Evolutionary conservation across 2,329 filamentous ascomycete genomes (phyloP).

Genomic region (Alternaria sp.): DNA sequence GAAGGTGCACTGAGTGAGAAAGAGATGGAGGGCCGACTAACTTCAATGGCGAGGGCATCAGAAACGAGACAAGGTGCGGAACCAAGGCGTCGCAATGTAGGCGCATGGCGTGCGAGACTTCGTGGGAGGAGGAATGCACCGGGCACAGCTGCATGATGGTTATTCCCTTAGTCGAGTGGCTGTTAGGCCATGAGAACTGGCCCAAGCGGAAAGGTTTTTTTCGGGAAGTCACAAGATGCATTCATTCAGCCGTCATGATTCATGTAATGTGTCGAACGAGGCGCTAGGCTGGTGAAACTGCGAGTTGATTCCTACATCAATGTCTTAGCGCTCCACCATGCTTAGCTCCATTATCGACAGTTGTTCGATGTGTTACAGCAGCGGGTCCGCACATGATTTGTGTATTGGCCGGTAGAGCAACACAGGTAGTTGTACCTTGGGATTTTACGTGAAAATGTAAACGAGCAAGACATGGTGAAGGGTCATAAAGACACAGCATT

Average conservation of each 20-base stretch:
- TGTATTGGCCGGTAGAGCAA: constrained; percentile 26
- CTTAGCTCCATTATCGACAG: constrained; percentile 13
- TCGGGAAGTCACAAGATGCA: too few species aligned
- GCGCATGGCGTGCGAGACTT: not conserved
- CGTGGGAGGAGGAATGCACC: not conserved
- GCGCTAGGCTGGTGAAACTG: not conserved
- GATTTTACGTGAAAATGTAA: not conserved
- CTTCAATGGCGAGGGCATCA: not conserved
- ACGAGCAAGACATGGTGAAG: constrained; percentile 32
- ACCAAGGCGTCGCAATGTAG: not conserved
- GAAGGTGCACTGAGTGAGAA: constrained; percentile 6
- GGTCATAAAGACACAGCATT: constrained; percentile 40
- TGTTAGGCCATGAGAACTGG: too few species aligned
- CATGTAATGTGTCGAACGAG: not conserved
- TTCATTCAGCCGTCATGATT: not conserved
- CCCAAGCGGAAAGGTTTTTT: too few species aligned
- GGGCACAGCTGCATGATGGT: not conserved
- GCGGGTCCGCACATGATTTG: constrained; percentile 20
- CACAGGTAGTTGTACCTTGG: constrained; percentile 2
- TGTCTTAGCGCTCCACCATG: not conserved
- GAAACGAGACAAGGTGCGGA: not conserved
- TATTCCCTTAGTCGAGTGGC: too few species aligned
- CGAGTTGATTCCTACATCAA: too few species aligned
- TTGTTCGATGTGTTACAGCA: constrained; percentile 25
- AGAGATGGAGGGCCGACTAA: constrained; percentile 1